These are phyloP conservation scores for Pyrenophora tritici-repentis DNA, from an alignment of 2,329 filamentous ascomycete genomes.

Conservation along the genomic window DNA sequence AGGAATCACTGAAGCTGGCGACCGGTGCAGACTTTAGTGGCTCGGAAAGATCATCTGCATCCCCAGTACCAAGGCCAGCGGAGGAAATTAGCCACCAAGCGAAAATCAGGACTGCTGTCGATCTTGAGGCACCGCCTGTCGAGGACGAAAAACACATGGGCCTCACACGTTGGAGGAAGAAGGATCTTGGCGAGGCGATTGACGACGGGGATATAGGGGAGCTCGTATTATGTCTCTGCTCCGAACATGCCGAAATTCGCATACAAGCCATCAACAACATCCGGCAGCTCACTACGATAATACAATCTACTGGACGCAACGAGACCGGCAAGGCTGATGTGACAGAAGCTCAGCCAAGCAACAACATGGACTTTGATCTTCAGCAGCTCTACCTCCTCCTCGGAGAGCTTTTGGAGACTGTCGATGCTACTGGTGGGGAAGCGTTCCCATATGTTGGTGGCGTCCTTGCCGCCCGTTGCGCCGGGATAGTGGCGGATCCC, in stretches of 20 bases:
- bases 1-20: slow-evolving; percentile 41
- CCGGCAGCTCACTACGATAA: slow-evolving; percentile 62
- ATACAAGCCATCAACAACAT: slow-evolving; percentile 75
- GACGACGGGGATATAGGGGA: slow-evolving; percentile 75
- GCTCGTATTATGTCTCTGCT: slow-evolving; percentile 76
- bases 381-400: slow-evolving; percentile 79
- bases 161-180: slow-evolving; percentile 70
- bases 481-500: slow-evolving; percentile 74
- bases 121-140: slow-evolving; percentile 45
- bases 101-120: slow-evolving; percentile 17
- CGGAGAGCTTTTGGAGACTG: slow-evolving; percentile 79
- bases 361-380: slow-evolving; percentile 64
- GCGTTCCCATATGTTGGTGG: slow-evolving; percentile 73
- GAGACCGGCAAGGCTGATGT: not conserved
- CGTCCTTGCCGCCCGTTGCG: slow-evolving; percentile 73
- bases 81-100: slow-evolving; percentile 19
- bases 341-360: slow-evolving; percentile 9
- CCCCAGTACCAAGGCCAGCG: slow-evolving; percentile 29
- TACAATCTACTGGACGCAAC: slow-evolving; percentile 48
- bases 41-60: slow-evolving; percentile 39
- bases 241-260: slow-evolving; percentile 74
- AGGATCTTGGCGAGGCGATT: slow-evolving; percentile 76
- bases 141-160: slow-evolving; percentile 53
- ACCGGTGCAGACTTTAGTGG: slow-evolving; percentile 44
- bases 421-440: slow-evolving; percentile 22